These are phyloP conservation scores for Sodiomyces alkalinus DNA, from an alignment of 2,329 filamentous ascomycete species.

Conservation along the genomic window DNA sequence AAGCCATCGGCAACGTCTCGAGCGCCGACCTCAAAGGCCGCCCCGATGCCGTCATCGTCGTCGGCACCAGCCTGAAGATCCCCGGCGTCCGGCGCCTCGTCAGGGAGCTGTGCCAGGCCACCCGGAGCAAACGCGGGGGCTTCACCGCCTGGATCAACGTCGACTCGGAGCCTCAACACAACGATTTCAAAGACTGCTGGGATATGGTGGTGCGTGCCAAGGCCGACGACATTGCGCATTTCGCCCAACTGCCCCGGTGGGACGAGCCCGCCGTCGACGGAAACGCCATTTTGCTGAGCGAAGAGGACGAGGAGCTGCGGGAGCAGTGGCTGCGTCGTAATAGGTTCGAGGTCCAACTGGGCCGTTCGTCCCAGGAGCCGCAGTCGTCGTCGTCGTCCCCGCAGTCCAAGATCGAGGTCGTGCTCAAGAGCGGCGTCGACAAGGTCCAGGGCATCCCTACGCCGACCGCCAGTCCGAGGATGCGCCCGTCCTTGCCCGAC, in stretches of 20 bases:
- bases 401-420: slow-evolving; percentile 19
- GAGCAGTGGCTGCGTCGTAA: slow-evolving; percentile 20
- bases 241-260: slow-evolving; percentile 49
- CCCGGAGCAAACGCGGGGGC: slow-evolving; percentile 69
- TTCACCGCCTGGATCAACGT: slow-evolving; percentile 92
- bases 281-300: slow-evolving; percentile 28
- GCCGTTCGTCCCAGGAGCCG: slow-evolving; percentile 10
- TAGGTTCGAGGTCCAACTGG: slow-evolving; percentile 26
- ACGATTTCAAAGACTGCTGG: slow-evolving; percentile 84
- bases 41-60: slow-evolving; percentile 85
- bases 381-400: slow-evolving; percentile 15
- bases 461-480: slow-evolving; percentile 39
- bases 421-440: slow-evolving; percentile 18
- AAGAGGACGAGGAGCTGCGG: slow-evolving; percentile 24
- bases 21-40: slow-evolving; percentile 70
- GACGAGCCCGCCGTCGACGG: slow-evolving; percentile 38
- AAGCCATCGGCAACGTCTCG: slow-evolving; percentile 86
- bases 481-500: slow-evolving; percentile 22
- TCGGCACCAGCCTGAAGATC: slow-evolving; percentile 90
- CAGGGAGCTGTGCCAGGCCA: slow-evolving; percentile 76
- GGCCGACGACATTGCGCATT: slow-evolving; percentile 72
- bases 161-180: slow-evolving; percentile 65
- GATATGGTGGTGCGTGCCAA: slow-evolving; percentile 78
- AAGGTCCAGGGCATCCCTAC: slow-evolving; percentile 38
- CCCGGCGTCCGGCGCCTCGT: slow-evolving; percentile 82